Base-by-base conservation (phyloP, 148 eudicot genomes). In the Rhododendron williamsianum region DNA sequence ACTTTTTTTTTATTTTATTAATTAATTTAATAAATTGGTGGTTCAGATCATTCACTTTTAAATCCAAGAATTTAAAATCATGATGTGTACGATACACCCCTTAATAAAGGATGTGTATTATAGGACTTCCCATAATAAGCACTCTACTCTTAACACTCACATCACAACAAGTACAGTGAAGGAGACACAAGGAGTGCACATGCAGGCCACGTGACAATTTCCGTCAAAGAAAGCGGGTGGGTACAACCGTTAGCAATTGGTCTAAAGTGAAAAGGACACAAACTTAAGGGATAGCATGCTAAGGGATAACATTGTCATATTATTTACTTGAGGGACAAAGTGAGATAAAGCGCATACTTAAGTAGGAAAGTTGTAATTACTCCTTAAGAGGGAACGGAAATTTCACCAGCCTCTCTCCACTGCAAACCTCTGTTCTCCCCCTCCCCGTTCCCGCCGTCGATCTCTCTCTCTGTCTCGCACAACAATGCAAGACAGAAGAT, bases 401-500 rank as follows among this genome's bases (percentile, higher is more conserved):
- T 30, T 71, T 27, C 76, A 4, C 41, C 76, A 15, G 4, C 3
- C 41, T 33, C 19, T 71, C 19, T 3, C 36, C 30, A 12, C 35
- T 46, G 16, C 56, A 46, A 45, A 25, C 12, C 56, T 78, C 56
- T 78, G 56, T 46, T 23, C 80, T 76, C 49, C 80, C 80, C 49
- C 23, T n/a, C 25, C 52, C 27, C 48, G 0, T 19, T 21, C 48
- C 48, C 27, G 25, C 54, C 13, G 33, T n/a, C 21, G 51, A 10
- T 12, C 81, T 10, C 56, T 21, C 56, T 2, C 52, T 11, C 81
- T 9, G 54, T 18, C 35, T 51, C 1, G 18, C 67, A 33, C 82
- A 48, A 52, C 89, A 81, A 86, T 86, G 90, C 78, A 33, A 43
- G 82, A 23, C 82, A 65, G 52, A 33, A 81, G 36, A 49, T 33